Evolutionary conservation across 2,329 filamentous ascomycete genomes (phyloP).

Genomic region (Talaromyces albobiverticillius): DNA sequence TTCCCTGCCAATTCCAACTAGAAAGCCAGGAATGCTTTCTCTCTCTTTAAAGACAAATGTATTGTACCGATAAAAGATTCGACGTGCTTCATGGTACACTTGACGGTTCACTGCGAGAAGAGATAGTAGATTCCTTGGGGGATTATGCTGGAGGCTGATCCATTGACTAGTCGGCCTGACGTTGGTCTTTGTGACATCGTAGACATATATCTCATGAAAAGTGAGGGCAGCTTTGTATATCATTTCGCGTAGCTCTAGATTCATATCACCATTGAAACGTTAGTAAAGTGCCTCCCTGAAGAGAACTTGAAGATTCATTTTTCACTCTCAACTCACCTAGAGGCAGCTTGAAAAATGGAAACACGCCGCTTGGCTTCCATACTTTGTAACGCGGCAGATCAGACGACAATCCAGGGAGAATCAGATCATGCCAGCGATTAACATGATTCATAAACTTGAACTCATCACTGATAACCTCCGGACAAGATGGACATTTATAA

Average conservation of each 20-base stretch:
- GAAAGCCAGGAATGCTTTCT: no score
- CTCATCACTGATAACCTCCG: neutral
- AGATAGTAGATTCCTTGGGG: neutral
- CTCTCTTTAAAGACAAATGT: conserved; percentile 3
- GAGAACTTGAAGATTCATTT: no score
- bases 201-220: neutral
- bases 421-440: neutral
- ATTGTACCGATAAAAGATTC: conserved; percentile 7
- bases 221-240: neutral
- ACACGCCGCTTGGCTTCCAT: neutral
- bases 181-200: no score
- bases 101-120: conserved; percentile 6
- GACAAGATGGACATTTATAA: conserved; percentile 3
- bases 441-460: conserved; percentile 4
- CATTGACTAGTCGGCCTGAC: neutral
- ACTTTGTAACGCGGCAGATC: neutral
- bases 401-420: neutral
- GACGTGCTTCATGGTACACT: conserved; percentile 11
- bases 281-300: no score
- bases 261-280: neutral
- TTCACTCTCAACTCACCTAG: conserved; percentile 5
- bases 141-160: conserved; percentile 4
- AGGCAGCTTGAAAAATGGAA: conserved; percentile 4
- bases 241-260: conserved; percentile 1
- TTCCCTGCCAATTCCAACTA: no score